Evolutionary conservation across 228 moss, liverwort and hornwort species (phyloP).

Genomic region (Sphagnum magellanicum): DNA sequence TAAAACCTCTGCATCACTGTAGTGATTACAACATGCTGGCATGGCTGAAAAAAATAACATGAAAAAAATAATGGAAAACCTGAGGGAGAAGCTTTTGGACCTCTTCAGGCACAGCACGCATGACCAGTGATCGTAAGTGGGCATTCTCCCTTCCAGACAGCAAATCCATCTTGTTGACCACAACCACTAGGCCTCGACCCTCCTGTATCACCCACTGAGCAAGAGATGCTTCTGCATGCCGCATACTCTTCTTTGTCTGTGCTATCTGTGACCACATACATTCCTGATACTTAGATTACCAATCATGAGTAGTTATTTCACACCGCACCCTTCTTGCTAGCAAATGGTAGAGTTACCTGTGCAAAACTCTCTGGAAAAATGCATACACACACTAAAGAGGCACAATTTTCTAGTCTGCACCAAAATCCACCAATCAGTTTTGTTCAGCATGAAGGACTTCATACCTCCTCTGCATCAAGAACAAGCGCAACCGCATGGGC

Average conservation of each 20-base stretch:
- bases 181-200: conserved; percentile 79
- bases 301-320: too few relatives aligned
- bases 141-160: conserved; percentile 70
- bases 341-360: too few relatives aligned
- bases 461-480: conserved; percentile 90
- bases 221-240: conserved; percentile 86
- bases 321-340: too few relatives aligned
- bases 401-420: too few relatives aligned
- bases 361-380: too few relatives aligned
- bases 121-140: conserved; percentile 57
- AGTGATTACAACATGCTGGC: not conserved
- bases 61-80: conserved; percentile 18
- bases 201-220: conserved; percentile 95
- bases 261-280: conserved; percentile 48
- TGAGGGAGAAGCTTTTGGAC: conserved; percentile 79
- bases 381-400: too few relatives aligned
- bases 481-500: conserved; percentile 88
- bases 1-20: not conserved
- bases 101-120: conserved; percentile 87
- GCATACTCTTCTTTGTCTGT: conserved; percentile 77
- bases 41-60: too few relatives aligned
- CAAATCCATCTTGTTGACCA: conserved; percentile 96
- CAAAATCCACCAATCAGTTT: too few relatives aligned
- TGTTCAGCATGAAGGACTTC: not conserved
- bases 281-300: not conserved